These are phyloP conservation scores for Pholiota adiposa DNA, from an alignment of 1,284 basidiomycete species.

Conservation along the genomic window DNA sequence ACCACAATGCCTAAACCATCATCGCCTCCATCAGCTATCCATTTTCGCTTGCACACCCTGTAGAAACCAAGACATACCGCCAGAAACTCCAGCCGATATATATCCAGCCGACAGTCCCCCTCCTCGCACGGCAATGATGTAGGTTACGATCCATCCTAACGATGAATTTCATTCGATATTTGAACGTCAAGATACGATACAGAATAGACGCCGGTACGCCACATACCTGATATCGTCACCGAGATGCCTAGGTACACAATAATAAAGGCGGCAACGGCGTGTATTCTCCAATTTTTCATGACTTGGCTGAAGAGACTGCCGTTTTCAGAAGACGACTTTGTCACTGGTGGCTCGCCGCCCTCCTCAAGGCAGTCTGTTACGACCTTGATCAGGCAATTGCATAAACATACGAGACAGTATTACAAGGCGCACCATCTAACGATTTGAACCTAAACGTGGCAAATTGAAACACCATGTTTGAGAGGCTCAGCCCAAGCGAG, in stretches of 20 bases:
- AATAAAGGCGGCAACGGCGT: constrained; percentile 61
- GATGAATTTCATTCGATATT: not conserved
- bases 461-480: constrained; percentile 48
- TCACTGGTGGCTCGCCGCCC: constrained; percentile 20
- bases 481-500: constrained; percentile 56
- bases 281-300: constrained; percentile 52
- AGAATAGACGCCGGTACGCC: not conserved
- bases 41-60: not conserved
- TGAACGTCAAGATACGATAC: not conserved
- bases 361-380: constrained; percentile 36
- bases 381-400: not conserved
- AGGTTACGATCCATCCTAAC: constrained; percentile 66
- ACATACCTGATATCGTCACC: constrained; percentile 62
- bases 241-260: constrained; percentile 70
- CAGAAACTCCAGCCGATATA: constrained; percentile 58
- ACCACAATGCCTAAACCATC: constrained; percentile 51
- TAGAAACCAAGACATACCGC: constrained; percentile 32
- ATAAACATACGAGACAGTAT: not conserved
- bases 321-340: constrained; percentile 23
- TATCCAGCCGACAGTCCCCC: constrained; percentile 54
- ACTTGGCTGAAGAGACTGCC: constrained; percentile 60
- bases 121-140: constrained; percentile 50
- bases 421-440: constrained; percentile 46
- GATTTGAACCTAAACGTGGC: constrained; percentile 54
- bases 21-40: not conserved